These are phyloP conservation scores for Coemansia interrupta DNA, from an alignment of 192 early-diverging fungal genomes.

Conservation along the genomic window DNA sequence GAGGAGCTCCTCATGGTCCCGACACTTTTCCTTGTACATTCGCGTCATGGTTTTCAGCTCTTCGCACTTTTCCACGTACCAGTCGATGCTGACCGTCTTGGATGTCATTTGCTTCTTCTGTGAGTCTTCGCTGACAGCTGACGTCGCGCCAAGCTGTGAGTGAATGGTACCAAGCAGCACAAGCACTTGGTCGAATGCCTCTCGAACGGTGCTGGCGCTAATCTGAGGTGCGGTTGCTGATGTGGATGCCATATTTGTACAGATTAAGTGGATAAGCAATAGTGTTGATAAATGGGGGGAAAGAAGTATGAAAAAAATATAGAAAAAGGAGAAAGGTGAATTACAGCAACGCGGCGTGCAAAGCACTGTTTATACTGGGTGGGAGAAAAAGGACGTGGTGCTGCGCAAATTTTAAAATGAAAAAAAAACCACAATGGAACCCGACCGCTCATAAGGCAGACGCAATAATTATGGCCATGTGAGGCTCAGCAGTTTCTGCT, in stretches of 20 bases:
- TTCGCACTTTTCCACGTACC: constrained; percentile 33
- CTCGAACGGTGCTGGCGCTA: constrained; percentile 17
- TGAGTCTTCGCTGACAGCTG: background rate
- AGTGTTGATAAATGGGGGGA: background rate
- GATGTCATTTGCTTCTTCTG: background rate
- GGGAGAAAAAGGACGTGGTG: background rate
- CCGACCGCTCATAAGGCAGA: background rate
- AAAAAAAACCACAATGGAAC: background rate
- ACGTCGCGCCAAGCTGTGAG: constrained; percentile 10
- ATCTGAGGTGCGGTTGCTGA: constrained; percentile 12
- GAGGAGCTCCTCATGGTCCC: constrained; percentile 31
- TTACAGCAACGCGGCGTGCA: background rate
- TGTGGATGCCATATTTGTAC: background rate
- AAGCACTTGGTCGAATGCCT: constrained; percentile 29
- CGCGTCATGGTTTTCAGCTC: constrained; percentile 24
- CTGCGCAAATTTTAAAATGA: background rate
- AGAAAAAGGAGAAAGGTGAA: constrained; percentile 2
- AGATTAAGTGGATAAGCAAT: background rate
- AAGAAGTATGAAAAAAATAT: constrained; percentile 8
- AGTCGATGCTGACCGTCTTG: constrained; percentile 10
- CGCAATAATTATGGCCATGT: background rate
- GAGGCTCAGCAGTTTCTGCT: no score
- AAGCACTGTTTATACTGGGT: background rate
- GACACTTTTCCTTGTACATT: constrained; percentile 31
- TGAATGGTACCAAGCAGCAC: constrained; percentile 28